Percentiles rank a stretch among this genome's conserved stretches.
Conservation (phyloP, 192 early-diverging fungal species). For the Gaertneriomyces sp. region DNA sequence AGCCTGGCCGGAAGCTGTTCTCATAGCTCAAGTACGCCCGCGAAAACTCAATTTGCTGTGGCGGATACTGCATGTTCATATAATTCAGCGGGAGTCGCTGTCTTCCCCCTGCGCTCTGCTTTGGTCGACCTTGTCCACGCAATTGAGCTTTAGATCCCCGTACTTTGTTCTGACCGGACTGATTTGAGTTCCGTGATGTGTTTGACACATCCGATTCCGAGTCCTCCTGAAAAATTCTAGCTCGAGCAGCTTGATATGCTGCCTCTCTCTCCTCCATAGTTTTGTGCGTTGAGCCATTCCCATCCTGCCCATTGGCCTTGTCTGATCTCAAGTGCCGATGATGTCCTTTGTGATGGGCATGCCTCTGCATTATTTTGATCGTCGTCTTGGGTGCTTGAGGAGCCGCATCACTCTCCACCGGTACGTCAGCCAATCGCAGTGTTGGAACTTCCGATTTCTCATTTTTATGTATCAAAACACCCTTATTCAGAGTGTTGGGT, state of each 20-base stretch:
- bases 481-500: constrained; percentile 49
- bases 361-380: constrained; percentile 41
- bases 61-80: too few species aligned
- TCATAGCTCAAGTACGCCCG: too few species aligned
- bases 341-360: constrained; percentile 34
- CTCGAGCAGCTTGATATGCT: constrained; percentile 67
- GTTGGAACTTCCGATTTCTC: constrained; percentile 43
- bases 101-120: too few species aligned
- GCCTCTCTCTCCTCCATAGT: constrained; percentile 65
- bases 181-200: constrained; percentile 16
- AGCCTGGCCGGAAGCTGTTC: too few species aligned
- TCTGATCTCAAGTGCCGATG: constrained; percentile 31
- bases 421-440: constrained; percentile 15
- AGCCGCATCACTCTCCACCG: background rate
- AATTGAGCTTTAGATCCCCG: background rate
- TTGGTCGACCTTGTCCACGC: too few species aligned
- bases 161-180: constrained; percentile 4
- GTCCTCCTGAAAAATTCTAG: constrained; percentile 64
- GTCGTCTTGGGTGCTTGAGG: constrained; percentile 35
- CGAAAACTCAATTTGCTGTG: too few species aligned
- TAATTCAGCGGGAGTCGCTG: too few species aligned
- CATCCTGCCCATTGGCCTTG: constrained; percentile 34
- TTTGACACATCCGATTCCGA: constrained; percentile 26
- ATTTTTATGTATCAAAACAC: constrained; percentile 57
- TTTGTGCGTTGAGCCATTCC: constrained; percentile 32